phyloP scores from a whole-genome alignment of 176 grass and related monocot genomes.

The Panicum miliaceum region DNA sequence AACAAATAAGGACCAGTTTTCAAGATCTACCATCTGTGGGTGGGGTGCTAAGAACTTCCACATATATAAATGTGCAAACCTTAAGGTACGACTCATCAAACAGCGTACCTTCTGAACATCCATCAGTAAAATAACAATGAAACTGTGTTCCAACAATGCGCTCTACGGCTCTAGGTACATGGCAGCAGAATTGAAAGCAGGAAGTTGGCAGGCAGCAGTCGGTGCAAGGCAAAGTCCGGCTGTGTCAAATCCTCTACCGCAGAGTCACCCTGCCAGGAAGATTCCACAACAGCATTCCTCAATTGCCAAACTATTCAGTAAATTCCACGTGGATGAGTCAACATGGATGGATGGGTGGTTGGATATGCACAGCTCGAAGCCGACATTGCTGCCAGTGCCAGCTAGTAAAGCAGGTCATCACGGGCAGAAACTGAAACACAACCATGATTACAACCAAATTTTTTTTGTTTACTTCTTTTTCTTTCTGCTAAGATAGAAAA shows the following conservation, averaged over 20 bases:
- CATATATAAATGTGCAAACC: constrained; percentile 7
- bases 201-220: constrained; percentile 41
- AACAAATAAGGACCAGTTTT: constrained; percentile 34
- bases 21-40: constrained; percentile 38
- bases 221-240: constrained; percentile 20
- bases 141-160: constrained; percentile 23
- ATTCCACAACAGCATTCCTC: constrained; percentile 33
- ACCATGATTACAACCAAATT: not conserved
- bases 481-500: not conserved
- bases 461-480: not conserved
- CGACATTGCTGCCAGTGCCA: constrained; percentile 6
- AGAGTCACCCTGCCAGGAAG: constrained; percentile 20
- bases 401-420: constrained; percentile 47
- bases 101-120: constrained; percentile 22
- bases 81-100: constrained; percentile 44
- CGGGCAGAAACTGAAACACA: constrained; percentile 25
- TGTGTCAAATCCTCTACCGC: constrained; percentile 20
- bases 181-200: constrained; percentile 35
- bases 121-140: constrained; percentile 28
- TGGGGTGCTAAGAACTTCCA: not conserved
- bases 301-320: constrained; percentile 20
- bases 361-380: not conserved
- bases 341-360: constrained; percentile 3
- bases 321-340: constrained; percentile 37
- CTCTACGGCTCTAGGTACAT: constrained; percentile 13